phyloP scores from a whole-genome alignment of 208 protist genomes.

The Lotmaria passim region DNA sequence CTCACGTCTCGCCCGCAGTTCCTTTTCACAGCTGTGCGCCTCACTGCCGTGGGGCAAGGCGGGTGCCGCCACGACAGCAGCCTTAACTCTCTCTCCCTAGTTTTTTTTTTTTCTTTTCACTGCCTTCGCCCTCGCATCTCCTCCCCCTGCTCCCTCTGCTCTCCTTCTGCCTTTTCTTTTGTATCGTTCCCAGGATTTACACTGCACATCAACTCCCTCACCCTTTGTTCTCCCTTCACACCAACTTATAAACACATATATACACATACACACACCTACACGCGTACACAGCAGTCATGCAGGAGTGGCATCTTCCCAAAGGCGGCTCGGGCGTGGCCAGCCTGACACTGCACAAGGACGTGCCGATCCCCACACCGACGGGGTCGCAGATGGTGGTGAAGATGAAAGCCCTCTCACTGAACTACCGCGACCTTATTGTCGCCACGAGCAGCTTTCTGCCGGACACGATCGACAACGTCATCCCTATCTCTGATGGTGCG shows the following conservation, averaged over 20 bases:
- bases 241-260: too few species aligned
- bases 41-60: too few species aligned
- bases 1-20: too few species aligned
- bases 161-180: conserved; percentile 1
- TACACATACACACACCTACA: too few species aligned
- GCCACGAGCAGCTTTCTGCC: conserved; percentile 12
- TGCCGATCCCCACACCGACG: conserved; percentile 22
- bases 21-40: too few species aligned
- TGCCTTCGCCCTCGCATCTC: background rate
- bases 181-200: conserved; percentile 18
- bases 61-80: too few species aligned
- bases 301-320: conserved; percentile 41
- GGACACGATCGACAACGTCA: conserved; percentile 27
- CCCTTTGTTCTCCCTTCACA: too few species aligned
- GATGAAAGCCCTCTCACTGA: conserved; percentile 35
- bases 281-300: conserved; percentile 10
- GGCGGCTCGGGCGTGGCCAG: conserved; percentile 31
- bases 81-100: background rate
- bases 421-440: conserved; percentile 38
- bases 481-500: conserved; percentile 31
- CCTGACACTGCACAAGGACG: conserved; percentile 21
- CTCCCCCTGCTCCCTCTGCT: background rate
- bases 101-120: background rate
- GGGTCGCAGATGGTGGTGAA: conserved; percentile 24
- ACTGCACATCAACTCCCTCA: too few species aligned